Percentiles rank a stretch among this genome's conserved stretches.
phyloP scores from a whole-genome alignment of 1,284 basidiomycete species.

The Ustilago crameri region DNA sequence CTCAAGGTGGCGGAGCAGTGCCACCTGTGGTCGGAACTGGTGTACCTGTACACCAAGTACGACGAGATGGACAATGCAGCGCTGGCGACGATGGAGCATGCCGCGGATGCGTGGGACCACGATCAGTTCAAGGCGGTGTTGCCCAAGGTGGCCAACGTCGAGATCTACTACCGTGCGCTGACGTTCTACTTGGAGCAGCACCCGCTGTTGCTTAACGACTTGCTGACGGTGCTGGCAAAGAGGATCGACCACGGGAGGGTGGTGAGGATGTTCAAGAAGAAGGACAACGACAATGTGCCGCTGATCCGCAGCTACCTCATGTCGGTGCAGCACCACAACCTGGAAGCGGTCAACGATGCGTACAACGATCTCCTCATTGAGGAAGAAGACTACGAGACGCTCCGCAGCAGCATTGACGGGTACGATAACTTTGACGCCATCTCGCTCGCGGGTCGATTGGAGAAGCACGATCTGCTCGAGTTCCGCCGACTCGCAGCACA shows the following conservation, averaged over 20 bases:
- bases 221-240: constrained; percentile 88
- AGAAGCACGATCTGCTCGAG: constrained; percentile 91
- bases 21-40: constrained; percentile 98
- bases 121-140: constrained; percentile 80
- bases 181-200: constrained; percentile 83
- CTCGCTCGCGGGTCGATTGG: constrained; percentile 83
- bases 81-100: constrained; percentile 95
- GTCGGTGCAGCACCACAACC: constrained; percentile 92
- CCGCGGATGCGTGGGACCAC: constrained; percentile 97
- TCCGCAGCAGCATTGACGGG: constrained; percentile 94
- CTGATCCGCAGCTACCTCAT: constrained; percentile 95
- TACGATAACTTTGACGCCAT: constrained; percentile 98
- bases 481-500: constrained; percentile 90
- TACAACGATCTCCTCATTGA: constrained; percentile 97
- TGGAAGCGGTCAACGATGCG: constrained; percentile 96
- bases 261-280: constrained; percentile 86
- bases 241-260: constrained; percentile 95
- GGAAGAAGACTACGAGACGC: constrained; percentile 97
- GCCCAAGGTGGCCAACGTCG: constrained; percentile 85
- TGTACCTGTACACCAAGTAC: constrained; percentile 98
- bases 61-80: constrained; percentile 97
- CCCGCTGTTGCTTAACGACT: constrained; percentile 89
- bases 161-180: constrained; percentile 88
- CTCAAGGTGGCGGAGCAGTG: constrained; percentile 94
- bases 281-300: constrained; percentile 91